A percentile compares a stretch with the other conserved stretches of the same genome.
Conservation (phyloP, 2,329 filamentous ascomycete species). For the Amauroascus verrucosus region DNA sequence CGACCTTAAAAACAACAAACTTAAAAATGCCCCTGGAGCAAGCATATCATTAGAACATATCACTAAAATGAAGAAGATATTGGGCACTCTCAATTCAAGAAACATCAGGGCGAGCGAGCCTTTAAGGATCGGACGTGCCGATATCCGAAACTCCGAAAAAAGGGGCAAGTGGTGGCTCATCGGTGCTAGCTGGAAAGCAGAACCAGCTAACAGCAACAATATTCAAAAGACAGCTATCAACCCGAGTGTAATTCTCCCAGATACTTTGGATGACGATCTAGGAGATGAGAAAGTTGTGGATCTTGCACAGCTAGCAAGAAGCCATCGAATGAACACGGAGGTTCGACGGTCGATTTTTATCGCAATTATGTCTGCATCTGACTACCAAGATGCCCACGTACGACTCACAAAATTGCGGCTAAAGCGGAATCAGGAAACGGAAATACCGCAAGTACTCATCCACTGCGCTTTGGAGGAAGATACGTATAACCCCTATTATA, state of each 20-base stretch:
- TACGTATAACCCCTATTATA: constrained; percentile 87
- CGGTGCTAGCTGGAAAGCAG: constrained; percentile 71
- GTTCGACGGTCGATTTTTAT: constrained; percentile 87
- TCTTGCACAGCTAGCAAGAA: constrained; percentile 60
- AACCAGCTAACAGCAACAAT: constrained; percentile 25
- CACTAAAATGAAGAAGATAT: constrained; percentile 74
- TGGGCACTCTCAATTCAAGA: constrained; percentile 61
- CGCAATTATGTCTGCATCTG: constrained; percentile 72
- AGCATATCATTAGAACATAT: constrained; percentile 70
- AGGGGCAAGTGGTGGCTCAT: constrained; percentile 98
- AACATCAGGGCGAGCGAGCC: constrained; percentile 65
- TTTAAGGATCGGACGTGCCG: constrained; percentile 66
- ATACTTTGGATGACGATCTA: constrained; percentile 32
- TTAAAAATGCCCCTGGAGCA: constrained; percentile 66
- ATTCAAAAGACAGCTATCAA: constrained; percentile 12
- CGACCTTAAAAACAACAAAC: constrained; percentile 85
- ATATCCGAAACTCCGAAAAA: constrained; percentile 73
- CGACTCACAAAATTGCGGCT: constrained; percentile 72
- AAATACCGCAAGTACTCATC: constrained; percentile 77
- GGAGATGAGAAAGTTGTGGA: constrained; percentile 46
- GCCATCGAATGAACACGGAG: constrained; percentile 78
- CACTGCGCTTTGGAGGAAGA: constrained; percentile 78
- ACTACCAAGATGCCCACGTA: constrained; percentile 72
- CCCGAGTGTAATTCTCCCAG: constrained; percentile 10
- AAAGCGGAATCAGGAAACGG: constrained; percentile 74